Evolutionary conservation across 208 protist genomes (phyloP), one percentile per base, ranked within the genome.

Genomic region (Crithidia brevicula): DNA sequence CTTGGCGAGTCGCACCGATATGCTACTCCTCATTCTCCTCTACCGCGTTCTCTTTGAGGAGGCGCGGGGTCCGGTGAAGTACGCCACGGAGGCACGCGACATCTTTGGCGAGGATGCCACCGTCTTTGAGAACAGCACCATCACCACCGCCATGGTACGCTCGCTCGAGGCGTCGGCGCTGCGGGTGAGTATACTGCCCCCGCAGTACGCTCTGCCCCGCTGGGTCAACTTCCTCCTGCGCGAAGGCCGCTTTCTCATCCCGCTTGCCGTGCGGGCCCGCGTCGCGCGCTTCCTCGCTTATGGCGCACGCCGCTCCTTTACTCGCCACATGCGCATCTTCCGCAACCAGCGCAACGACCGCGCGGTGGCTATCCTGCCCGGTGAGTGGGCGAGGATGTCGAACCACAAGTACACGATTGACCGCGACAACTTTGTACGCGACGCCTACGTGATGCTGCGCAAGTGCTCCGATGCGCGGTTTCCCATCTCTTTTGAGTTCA

Each of bases 401-500:
- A 94, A 93, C 62, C 87, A 95, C 69, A 96, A 94, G 81, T 96
- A 85, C 64, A 68, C 64, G 20, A 82, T 95, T n/a, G 74, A 79
- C 65, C 88, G 91, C 46, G 74, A 76, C 1, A 31, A 34, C 33
- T 83, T 96, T 45, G 42, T 89, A 23, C 59, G 84, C 4, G 88
- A 92, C 47, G 88, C 92, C 7, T 85, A 79, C 59, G 79, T 58
- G 18, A 74, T 88, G 52, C 75, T 96, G 28, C 77, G 76, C 61
- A 93, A 93, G 59, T 73, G 67, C 59, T 75, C 81, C 6, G 92
- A 94, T 30, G 70, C 78, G 25, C 72, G 91, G 6, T 74, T 85
- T n/a, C 84, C 91, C 9, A 77, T 97, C 34, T 93, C 90, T 20
- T 72, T 97, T 43, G 87, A 96, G 64, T 97, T 96, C 72, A 77